Base-by-base conservation (phyloP, 768 basidiomycete genomes). In the Termitomyces sp. region DNA sequence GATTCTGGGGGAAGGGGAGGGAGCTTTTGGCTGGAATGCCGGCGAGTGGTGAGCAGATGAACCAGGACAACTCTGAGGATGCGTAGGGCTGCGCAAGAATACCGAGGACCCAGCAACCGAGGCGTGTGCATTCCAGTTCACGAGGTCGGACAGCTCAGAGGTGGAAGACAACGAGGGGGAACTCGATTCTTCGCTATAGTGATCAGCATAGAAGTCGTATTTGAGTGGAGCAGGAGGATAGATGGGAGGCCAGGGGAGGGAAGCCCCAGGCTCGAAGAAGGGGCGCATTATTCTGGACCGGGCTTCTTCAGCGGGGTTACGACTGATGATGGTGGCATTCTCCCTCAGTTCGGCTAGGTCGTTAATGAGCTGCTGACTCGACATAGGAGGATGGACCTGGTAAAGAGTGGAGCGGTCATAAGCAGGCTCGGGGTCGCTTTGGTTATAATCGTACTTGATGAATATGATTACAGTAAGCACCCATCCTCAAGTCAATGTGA, bases 311-410 rank as follows among this genome's bases (percentile, higher is more conserved):
- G 23, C 25, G 11, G 38, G 11, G 46, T 48, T 16, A 19, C 38
- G 21, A 14, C 32, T 29, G 29, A 47, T 14, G n/a, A 42, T 32
- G 19, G 31, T 53, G 25, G 59, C 53, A 5, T 40, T 25, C 14
- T 44, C 29, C 29, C 59, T 56, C 11, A 56, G 41, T 5, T 56
- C 51, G 5, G 59, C 48, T 9, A 59, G 37, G 47, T 51, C 54
- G 10, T 48, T 14, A 47, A 46, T 40, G 49, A 56, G 35, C 10
- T 37, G 17, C 5, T 41, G 43, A 37, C 25, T 21, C 31, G 14
- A 2, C 37, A 16, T 14, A 4, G 37, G 12, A 50, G 12, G 16
- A 1, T 2, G 16, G 19, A 17, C 17, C 7, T 19, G 50, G 37
- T 51, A 19, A 12, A 12, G 11, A 5, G 14, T 27, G 16, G n/a